Evolutionary conservation across 2,329 filamentous ascomycete species (phyloP), one percentile per base, ranked within the genome.

Genomic region (Basipetospora chlamydospora): DNA sequence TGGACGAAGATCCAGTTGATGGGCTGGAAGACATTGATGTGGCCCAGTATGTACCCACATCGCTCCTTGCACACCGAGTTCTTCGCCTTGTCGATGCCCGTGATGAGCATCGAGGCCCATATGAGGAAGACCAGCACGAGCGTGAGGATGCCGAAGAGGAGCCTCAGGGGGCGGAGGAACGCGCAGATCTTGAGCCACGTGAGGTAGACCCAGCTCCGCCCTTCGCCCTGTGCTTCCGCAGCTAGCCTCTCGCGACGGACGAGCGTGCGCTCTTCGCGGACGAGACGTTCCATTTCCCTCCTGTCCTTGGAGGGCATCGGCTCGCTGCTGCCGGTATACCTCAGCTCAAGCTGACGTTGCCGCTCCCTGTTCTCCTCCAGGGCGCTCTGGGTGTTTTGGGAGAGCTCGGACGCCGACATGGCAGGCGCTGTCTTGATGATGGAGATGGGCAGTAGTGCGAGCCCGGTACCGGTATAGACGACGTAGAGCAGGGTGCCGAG

Each of bases 21-120:
- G 2, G 90, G 90, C 54, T 98, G 90, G 64, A 95, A 93, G 47
- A 96, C 77, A 54, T 92, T 85, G 55, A 92, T 81, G 51, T 66
- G 70, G 29, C 78, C 85, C 4, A 98, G 69, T 34, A 96, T 82
- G 58, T 95, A 98, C 43, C 90, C 90, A 53, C 90, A 98, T 47
- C 75, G 77, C 41, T 77, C 66, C 55, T 90, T 88, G 70, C 90
- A 98, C 43, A 92, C 64, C 3, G 87, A 95, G 62, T 96, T 95
- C 56, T 81, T 87, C 25, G 86, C 84, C 63, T 96, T 96, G 70
- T 98, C 90, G 50, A 96, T 86, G 46, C 77, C 81, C 0, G 88
- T 96, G 52, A 96, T 81, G 46, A 96, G 70, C 85, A 98, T 96
- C 10, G 84, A 93, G 7, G 80, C 70, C 70, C 85, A 93, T 46